Percentiles rank a stretch among this genome's conserved stretches.
These are phyloP conservation scores for Kuraishia hungarica DNA, from an alignment of 805 yeast species.

Conservation along the genomic window DNA sequence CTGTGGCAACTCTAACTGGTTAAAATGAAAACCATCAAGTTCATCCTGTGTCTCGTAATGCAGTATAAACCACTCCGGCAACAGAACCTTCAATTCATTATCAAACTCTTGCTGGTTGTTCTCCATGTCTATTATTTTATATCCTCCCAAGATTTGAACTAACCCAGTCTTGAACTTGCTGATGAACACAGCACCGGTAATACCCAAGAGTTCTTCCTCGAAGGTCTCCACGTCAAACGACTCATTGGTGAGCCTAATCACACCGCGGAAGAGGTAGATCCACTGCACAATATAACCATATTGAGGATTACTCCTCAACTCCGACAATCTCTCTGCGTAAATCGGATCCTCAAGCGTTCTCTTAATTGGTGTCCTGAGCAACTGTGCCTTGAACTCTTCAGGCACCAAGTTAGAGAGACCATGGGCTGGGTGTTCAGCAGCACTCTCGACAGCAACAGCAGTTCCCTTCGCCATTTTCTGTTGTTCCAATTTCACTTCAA, in stretches of 20 bases:
- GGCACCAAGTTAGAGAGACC: constrained; percentile 18
- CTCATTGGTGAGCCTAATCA: constrained; percentile 39
- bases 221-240: constrained; percentile 49
- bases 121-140: constrained; percentile 14
- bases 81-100: constrained; percentile 12
- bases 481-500: not conserved
- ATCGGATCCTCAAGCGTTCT: constrained; percentile 29
- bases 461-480: not conserved
- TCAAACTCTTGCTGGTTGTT: constrained; percentile 19
- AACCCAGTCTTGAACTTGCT: constrained; percentile 34
- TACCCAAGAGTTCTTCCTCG: constrained; percentile 51
- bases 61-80: constrained; percentile 6
- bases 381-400: constrained; percentile 25
- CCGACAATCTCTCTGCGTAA: constrained; percentile 19
- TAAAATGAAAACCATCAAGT: constrained; percentile 23
- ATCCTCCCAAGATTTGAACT: constrained; percentile 30
- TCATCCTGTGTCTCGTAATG: constrained; percentile 9
- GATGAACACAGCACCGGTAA: constrained; percentile 31
- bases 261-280: constrained; percentile 45
- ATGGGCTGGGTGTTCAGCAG: constrained; percentile 22
- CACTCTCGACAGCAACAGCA: not conserved
- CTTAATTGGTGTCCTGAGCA: constrained; percentile 29
- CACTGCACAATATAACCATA: constrained; percentile 41
- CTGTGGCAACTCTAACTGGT: constrained; percentile 30
- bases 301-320: constrained; percentile 26